Evolutionary conservation across 257 asterid species (phyloP), one percentile per base, ranked within the genome.

Genomic region (Misopates orontium): DNA sequence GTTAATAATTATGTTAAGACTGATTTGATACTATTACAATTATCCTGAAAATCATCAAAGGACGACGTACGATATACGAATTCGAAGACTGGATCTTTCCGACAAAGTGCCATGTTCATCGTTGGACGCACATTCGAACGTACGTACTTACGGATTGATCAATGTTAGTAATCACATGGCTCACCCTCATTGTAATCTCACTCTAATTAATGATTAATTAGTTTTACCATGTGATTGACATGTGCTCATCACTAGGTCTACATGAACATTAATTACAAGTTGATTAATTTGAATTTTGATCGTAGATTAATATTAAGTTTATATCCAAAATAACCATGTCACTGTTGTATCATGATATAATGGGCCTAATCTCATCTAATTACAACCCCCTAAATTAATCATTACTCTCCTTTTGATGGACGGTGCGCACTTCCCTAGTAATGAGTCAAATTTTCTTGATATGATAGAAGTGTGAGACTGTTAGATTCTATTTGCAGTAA

Each of bases 71-170:
- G 22, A 57, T 23, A 9, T 53, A 53, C 31, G 58, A 53, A 21
- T 10, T 53, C 8, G 31, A 21, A 23, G 8, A 53, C 1, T 19
- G 32, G 28, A 20, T 53, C 25, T 21, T n/a, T n/a, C 4, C 9
- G 31, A 53, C 7, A 53, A 53, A 21, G 36, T 6, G 31, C 58
- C 15, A 49, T 16, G 19, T 49, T 15, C 22, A 49, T 16, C 58
- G 19, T 19, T 19, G 24, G 13, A 53, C 17, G 58, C 28, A 53
- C 28, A 19, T 53, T 53, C 58, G 31, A 53, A 12, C 17, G 24
- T 53, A 53, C 58, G 58, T 53, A 53, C 31, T 53, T 53, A 53
- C 28, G 58, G 25, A 53, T 53, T 53, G n/a, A n/a, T n/a, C n/a
- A 53, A 21, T 21, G 58, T 53, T 19, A 21, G 0, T 21, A 53